Base-by-base conservation (phyloP, 202 grass and related monocot species). In the Sporobolus alterniflorus region DNA sequence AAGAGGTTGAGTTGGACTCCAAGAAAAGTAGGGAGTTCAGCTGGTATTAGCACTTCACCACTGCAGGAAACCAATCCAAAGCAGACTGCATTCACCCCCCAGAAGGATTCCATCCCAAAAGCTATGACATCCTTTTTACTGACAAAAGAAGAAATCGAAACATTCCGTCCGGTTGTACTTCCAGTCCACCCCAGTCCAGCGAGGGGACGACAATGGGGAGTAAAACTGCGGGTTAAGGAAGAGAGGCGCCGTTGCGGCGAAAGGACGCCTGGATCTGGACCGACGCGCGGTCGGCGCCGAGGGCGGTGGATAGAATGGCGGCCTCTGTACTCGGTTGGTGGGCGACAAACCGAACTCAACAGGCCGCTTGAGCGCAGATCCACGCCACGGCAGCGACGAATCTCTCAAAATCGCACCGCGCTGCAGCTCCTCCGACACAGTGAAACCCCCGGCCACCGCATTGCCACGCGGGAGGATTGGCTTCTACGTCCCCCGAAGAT, bases 361-460 rank as follows among this genome's bases (percentile, higher is more conserved):
- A 59, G 17, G 51, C 9, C 49, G 36, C 6, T 21, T 25, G 24
- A 57, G 36, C 50, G 22, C 50, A 67, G 61, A 71, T 60, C 40
- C 77, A 64, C 34, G 39, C 55, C 44, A 43, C 2, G 30, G 30
- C 22, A 57, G 62, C 14, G 39, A 86, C 72, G 59, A 77, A 82
- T 74, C 69, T 73, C 73, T 10, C 65, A 63, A 73, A 88, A 85
- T 81, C 81, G 49, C 90, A 29, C 17, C 60, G 47, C 25, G 54
- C 21, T 64, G 67, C 54, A 12, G 69, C 73, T 62, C 85, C 85
- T 81, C 85, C 85, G 77, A 88, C 85, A 80, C 67, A 71, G 18
- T 51, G 67, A 9, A 31, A 76, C 51, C 65, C 65, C 16, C 42
- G 31, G 48, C 46, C 30, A 22, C 63, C 63, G 67, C 86, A 86